Evolutionary conservation across 2,329 filamentous ascomycete species (phyloP).

Genomic region (Sporothrix dimorphospora): DNA sequence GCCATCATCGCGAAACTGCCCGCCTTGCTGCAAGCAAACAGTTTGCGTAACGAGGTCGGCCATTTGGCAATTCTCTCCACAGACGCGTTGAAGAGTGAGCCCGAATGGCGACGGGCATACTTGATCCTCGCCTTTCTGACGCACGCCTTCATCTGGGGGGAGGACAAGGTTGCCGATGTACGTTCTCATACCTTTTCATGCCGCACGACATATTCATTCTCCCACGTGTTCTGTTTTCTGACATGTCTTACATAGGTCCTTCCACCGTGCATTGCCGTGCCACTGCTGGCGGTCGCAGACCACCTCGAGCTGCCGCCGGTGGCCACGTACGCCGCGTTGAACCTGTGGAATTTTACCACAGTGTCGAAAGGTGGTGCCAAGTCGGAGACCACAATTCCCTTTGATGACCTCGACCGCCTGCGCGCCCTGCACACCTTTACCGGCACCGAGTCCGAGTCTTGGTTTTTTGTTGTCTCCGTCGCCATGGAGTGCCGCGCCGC

Average conservation of each 20-base stretch:
- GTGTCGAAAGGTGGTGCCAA: not conserved
- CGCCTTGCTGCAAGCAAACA: slow-evolving; percentile 63
- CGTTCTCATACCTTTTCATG: slow-evolving; percentile 44
- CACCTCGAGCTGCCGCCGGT: slow-evolving; percentile 82
- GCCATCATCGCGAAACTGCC: slow-evolving; percentile 69
- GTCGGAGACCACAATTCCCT: not conserved
- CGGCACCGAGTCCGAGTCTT: slow-evolving; percentile 85
- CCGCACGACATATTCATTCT: no score
- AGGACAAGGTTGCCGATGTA: slow-evolving; percentile 72
- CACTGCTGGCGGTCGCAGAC: slow-evolving; percentile 71
- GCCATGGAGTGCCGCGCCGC: slow-evolving; percentile 86
- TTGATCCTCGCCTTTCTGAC: slow-evolving; percentile 76
- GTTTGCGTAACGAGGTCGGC: slow-evolving; percentile 66
- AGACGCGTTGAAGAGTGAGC: slow-evolving; percentile 61
- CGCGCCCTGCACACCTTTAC: slow-evolving; percentile 80
- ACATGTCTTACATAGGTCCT: not conserved
- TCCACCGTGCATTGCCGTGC: slow-evolving; percentile 75
- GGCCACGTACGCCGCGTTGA: slow-evolving; percentile 85
- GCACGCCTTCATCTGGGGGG: slow-evolving; percentile 90
- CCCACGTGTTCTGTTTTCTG: no score
- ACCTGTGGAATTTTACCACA: slow-evolving; percentile 80
- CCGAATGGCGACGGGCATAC: slow-evolving; percentile 83
- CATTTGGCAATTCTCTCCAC: slow-evolving; percentile 71
- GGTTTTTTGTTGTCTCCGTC: slow-evolving; percentile 89
- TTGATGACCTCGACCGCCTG: slow-evolving; percentile 70